Conservation (phyloP, 2,329 filamentous ascomycete species). For the Aspergillus fijiensis region DNA sequence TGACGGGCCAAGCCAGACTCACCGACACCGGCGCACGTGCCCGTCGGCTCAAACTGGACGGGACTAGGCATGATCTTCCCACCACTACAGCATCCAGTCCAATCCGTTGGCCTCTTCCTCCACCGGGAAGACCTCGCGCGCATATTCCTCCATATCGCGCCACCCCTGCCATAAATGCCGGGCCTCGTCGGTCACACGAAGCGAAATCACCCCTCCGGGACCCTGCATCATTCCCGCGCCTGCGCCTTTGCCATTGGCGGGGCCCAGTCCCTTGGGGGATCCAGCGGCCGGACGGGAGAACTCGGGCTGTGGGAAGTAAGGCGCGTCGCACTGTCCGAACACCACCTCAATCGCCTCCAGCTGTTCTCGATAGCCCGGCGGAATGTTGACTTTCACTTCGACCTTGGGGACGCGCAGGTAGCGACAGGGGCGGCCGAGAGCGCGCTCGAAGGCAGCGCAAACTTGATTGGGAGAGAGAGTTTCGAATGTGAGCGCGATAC, state of each 20-base stretch:
- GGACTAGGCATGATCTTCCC: neutral
- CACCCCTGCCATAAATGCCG: conserved; percentile 88
- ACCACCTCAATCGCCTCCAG: conserved; percentile 65
- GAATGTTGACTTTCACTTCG: conserved; percentile 81
- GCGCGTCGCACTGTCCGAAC: conserved; percentile 59
- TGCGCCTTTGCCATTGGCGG: conserved; percentile 41
- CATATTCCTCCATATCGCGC: conserved; percentile 89
- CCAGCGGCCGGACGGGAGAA: conserved; percentile 43
- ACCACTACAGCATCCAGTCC: conserved; percentile 73
- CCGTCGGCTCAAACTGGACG: conserved; percentile 1
- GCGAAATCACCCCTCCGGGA: conserved; percentile 59
- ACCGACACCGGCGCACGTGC: conserved; percentile 9
- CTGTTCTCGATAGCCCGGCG: conserved; percentile 83
- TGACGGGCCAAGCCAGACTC: neutral
- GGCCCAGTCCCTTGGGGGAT: conserved; percentile 39
- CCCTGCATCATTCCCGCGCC: conserved; percentile 49
- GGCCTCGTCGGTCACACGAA: conserved; percentile 70
- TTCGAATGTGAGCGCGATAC: conserved; percentile 88
- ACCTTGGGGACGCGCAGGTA: conserved; percentile 75
- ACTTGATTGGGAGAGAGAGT: conserved; percentile 80
- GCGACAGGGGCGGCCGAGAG: conserved; percentile 71
- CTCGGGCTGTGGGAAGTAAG: conserved; percentile 64
- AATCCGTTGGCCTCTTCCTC: conserved; percentile 93
- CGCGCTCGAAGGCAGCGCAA: conserved; percentile 75
- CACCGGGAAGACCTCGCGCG: conserved; percentile 86